Percentiles rank a stretch among this genome's conserved stretches.
Evolutionary conservation across 257 asterid species (phyloP).

Genomic region (Linderniella brevidens): DNA sequence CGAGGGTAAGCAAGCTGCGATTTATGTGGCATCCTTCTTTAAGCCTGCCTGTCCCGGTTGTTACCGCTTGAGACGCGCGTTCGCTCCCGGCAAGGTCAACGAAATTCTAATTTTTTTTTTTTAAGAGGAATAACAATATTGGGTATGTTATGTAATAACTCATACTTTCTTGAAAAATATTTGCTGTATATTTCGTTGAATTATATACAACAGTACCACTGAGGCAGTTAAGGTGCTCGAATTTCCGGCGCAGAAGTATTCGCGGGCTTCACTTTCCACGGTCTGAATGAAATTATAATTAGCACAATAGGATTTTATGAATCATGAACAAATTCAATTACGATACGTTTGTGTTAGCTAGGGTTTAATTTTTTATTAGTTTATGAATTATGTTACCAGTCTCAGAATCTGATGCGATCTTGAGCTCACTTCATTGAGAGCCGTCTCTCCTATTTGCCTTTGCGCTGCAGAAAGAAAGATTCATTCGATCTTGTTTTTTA

Average conservation of each 20-base stretch:
- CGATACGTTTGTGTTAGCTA: background rate
- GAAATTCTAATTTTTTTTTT: conserved; percentile 32
- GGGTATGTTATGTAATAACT: too few relatives aligned
- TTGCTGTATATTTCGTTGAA: too few relatives aligned
- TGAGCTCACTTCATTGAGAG: conserved; percentile 77
- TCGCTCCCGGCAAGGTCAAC: conserved; percentile 98
- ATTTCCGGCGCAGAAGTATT: conserved; percentile 22
- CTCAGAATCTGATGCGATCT: conserved; percentile 91
- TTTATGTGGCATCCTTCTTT: conserved; percentile 92
- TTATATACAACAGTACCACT: conserved; percentile 24
- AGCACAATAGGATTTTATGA: background rate
- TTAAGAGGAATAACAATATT: too few relatives aligned
- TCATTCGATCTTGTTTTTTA: background rate
- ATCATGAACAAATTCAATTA: too few relatives aligned
- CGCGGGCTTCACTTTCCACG: conserved; percentile 61
- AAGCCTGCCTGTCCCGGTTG: conserved; percentile 40
- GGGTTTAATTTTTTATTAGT: background rate
- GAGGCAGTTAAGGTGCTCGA: conserved; percentile 59
- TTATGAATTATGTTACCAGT: conserved; percentile 24
- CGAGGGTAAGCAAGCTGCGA: conserved; percentile 86
- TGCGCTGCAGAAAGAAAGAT: conserved; percentile 40
- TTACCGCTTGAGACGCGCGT: conserved; percentile 72
- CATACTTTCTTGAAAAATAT: too few relatives aligned
- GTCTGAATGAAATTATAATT: conserved; percentile 27
- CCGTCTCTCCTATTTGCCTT: conserved; percentile 82